Evolutionary conservation across 163 green algal genomes (phyloP), one percentile per base, ranked within the genome.

Genomic region (Coccomyxa subellipsoidea): DNA sequence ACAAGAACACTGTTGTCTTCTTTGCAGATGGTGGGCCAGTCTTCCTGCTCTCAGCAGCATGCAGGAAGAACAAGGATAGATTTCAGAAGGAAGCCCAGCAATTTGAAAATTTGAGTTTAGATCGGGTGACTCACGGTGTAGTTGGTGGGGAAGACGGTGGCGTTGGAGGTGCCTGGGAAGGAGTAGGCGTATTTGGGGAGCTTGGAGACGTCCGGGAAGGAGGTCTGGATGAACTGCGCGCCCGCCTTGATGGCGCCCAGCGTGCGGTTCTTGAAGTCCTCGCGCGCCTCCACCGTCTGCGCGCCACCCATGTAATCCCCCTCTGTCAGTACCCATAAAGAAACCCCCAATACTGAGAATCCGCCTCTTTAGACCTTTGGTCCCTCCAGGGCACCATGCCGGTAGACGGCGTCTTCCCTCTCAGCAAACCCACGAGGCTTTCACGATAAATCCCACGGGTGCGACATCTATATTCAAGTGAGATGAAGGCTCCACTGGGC

Each of bases 121-220:
- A n/a, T n/a, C n/a, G 47, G 47, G 3, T 59, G 7, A 34, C 66
- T 32, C 66, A 73, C 66, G 10, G 66, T 73, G 66, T 73, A 73
- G 66, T 34, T 73, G 66, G 66, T 73, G 66, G 27, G 47, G 47
- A 59, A 59, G 47, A 59, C 27, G 8, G 66, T 73, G 66, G 8
- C n/a, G 66, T 73, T 73, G 6, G 66, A 73, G 66, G 66, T 36
- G 66, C 66, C 66, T 23, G 27, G 27, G 66, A 73, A 32, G 66
- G 66, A 73, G 66, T 73, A 73, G 66, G 66, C 66, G 66, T 36
- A 73, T 32, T 32, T 73, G 66, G 66, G 66, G 21, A 73, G 66
- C 66, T 73, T 3, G 8, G 66, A 32, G 66, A 73, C 66, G 27
- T 73, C n/a, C 10, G 66, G 66, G 66, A 73, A 73, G 66, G 18